phyloP scores from a whole-genome alignment of 148 eudicot species.

The Rhododendron vialii region DNA sequence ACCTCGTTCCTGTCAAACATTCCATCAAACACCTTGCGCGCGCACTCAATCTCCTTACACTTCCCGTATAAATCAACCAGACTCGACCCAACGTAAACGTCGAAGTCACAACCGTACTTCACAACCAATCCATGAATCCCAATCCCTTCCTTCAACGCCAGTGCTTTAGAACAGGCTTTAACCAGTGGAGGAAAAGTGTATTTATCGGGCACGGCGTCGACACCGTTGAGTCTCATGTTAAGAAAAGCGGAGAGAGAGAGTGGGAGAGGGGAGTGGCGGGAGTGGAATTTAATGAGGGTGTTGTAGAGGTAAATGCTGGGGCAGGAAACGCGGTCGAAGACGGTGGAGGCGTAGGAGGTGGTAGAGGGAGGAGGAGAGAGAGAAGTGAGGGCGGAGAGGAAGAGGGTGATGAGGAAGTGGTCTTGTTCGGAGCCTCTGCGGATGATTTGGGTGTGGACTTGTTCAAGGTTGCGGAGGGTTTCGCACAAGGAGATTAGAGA shows the following conservation, averaged over 20 bases:
- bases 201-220: slow-evolving; percentile 28
- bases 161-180: slow-evolving; percentile 37
- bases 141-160: slow-evolving; percentile 29
- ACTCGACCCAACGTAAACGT: slow-evolving; percentile 63
- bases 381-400: slow-evolving; percentile 33
- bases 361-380: slow-evolving; percentile 19
- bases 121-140: slow-evolving; percentile 51
- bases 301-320: slow-evolving; percentile 58
- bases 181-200: slow-evolving; percentile 55
- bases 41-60: slow-evolving; percentile 34
- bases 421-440: slow-evolving; percentile 43
- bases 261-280: slow-evolving; percentile 20
- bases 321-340: slow-evolving; percentile 28
- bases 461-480: slow-evolving; percentile 31
- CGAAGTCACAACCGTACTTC: slow-evolving; percentile 34
- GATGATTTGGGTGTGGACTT: slow-evolving; percentile 52
- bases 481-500: slow-evolving; percentile 45
- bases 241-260: slow-evolving; percentile 29
- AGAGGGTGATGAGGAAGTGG: slow-evolving; percentile 40
- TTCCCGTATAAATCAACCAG: slow-evolving; percentile 72
- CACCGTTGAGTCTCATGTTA: slow-evolving; percentile 17
- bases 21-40: slow-evolving; percentile 55
- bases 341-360: slow-evolving; percentile 30
- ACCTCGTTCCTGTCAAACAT: slow-evolving; percentile 64
- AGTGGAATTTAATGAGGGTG: slow-evolving; percentile 35